phyloP scores from a whole-genome alignment of 2,329 filamentous ascomycete species.

The Talaromyces sp. region DNA sequence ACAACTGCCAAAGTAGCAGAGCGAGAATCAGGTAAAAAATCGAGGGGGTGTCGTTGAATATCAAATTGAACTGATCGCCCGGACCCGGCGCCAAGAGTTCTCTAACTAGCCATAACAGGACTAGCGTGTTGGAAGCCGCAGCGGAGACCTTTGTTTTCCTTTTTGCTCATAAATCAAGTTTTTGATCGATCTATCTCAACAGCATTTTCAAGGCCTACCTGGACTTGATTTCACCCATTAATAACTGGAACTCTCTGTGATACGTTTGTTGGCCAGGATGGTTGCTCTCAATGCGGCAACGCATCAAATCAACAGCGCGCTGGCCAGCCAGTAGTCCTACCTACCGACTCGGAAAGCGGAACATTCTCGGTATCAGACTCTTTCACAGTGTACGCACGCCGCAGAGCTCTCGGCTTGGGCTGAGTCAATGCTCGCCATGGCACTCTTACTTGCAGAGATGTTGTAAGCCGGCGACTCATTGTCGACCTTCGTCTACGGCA shows the following conservation, averaged over 20 bases:
- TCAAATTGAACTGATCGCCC: not conserved
- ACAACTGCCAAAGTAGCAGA: not conserved
- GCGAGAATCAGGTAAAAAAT: not conserved
- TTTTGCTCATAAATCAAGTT: not conserved
- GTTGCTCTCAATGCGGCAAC: constrained; percentile 8
- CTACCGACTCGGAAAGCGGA: constrained; percentile 3
- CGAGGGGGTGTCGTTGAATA: not conserved
- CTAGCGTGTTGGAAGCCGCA: not conserved
- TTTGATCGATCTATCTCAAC: not conserved
- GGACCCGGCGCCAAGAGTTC: not conserved
- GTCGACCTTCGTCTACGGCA: not conserved
- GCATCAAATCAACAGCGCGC: constrained; percentile 4
- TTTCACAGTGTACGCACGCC: not conserved
- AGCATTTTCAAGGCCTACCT: not conserved
- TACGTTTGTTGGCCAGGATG: not conserved
- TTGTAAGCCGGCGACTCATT: not conserved
- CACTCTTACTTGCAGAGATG: not conserved
- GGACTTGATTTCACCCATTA: not conserved
- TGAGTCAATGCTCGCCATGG: not conserved
- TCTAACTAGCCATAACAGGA: constrained; percentile 1
- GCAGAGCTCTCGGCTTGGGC: not conserved
- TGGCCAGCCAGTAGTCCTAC: constrained; percentile 10
- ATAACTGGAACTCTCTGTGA: not conserved
- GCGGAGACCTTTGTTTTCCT: not conserved
- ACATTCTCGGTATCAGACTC: not conserved